Base-by-base conservation (phyloP, 2,329 filamentous ascomycete genomes). In the Cercospora sp. region DNA sequence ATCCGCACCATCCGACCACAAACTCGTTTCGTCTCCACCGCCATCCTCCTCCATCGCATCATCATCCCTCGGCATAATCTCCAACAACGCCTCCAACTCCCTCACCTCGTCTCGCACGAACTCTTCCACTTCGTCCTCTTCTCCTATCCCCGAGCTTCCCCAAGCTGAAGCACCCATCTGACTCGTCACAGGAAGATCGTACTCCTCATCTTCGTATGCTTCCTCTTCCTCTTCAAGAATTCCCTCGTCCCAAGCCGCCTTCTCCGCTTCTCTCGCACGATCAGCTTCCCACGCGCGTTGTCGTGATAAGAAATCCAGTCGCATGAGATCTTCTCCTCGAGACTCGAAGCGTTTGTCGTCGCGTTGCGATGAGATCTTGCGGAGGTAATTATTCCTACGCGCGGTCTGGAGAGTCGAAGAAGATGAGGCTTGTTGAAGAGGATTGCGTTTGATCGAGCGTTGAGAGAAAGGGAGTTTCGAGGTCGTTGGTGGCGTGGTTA, bases 311-410 rank as follows among this genome's bases (percentile, higher is more conserved):
- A 81, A 84, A 63, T 85, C 83, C n/a, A 82, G 69, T 45, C 81
- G 77, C 76, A 84, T 77, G 37, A 85, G 82, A 78, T 84, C 81
- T 37, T 85, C 83, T 1, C 82, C 80, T 32, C 83, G 75, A 16
- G 73, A 73, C 67, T 81, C 80, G 79, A 81, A 85, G 59, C 79
- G 78, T 74, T 77, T 78, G 5, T 85, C 82, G 4, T 85, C 83
- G 51, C 83, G 75, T 2, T 75, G 75, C 51, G 80, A 79, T 61
- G 80, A 76, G 10, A 85, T 81, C 63, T 81, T 90, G 75, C 88
- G 87, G 68, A 94, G 80, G 74, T 94, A 94, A 66, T 90, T 81
- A 34, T 86, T 86, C 58, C 91, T 83, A 66, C 91, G 62, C 16
- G 30, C 49, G 10, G 24, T 45, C 21, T 32, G 63, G 34, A 45